Evolutionary conservation across 2,329 filamentous ascomycete species (phyloP).

Genomic region (Calcarisporium arbuscula): DNA sequence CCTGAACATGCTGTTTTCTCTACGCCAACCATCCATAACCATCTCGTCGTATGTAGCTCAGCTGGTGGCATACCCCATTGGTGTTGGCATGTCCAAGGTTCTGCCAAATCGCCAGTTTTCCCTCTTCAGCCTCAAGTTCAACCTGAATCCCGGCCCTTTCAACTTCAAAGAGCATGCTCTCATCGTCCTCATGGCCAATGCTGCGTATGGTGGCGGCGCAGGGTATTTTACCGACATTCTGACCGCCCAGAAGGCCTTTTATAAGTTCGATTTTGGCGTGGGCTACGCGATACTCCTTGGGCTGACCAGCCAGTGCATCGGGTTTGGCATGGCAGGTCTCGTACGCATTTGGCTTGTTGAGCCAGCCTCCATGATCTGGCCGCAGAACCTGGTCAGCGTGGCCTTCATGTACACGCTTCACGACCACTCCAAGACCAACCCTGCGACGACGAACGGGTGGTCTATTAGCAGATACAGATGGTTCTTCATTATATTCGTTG

Average conservation of each 20-base stretch:
- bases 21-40: conserved; percentile 33
- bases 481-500: conserved; percentile 33
- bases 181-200: conserved; percentile 51
- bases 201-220: conserved; percentile 25
- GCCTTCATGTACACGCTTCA: conserved; percentile 28
- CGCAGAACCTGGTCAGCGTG: conserved; percentile 38
- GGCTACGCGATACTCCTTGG: conserved; percentile 40
- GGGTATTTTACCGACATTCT: conserved; percentile 35
- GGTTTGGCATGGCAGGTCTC: conserved; percentile 45
- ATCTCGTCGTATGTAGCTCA: conserved; percentile 34
- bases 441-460: conserved; percentile 16
- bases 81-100: conserved; percentile 23
- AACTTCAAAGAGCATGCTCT: conserved; percentile 49
- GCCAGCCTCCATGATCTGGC: conserved; percentile 45
- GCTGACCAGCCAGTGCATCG: conserved; percentile 43
- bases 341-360: conserved; percentile 41
- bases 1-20: conserved; percentile 30
- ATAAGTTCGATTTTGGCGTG: conserved; percentile 42
- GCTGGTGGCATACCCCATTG: conserved; percentile 31
- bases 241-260: conserved; percentile 39
- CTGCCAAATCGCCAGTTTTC: conserved; percentile 9
- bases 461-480: conserved; percentile 27
- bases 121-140: conserved; percentile 17
- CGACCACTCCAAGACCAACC: conserved; percentile 29
- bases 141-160: conserved; percentile 42